Conservation (phyloP, 805 yeast genomes). For the Candida quercuum region DNA sequence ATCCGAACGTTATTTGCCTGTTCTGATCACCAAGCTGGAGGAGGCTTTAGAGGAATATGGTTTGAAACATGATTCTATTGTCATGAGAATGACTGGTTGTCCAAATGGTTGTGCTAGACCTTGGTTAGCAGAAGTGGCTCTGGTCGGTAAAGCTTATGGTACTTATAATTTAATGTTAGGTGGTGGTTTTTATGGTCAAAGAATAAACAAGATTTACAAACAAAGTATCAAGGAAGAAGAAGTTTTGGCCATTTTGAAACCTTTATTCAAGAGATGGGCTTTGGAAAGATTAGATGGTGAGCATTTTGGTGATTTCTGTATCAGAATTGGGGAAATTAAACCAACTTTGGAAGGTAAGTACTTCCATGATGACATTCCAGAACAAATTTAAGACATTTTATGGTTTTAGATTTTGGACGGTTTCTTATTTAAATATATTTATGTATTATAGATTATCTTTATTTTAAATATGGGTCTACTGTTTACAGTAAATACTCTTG, state of each 20-base stretch:
- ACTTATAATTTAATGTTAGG: slow-evolving; percentile 93
- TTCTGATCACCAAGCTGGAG: slow-evolving; percentile 75
- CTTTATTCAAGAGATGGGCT: slow-evolving; percentile 92
- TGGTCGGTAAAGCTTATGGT: slow-evolving; percentile 92
- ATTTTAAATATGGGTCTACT: no score
- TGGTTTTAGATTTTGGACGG: background rate
- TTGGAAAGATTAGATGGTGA: slow-evolving; percentile 86
- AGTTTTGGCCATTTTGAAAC: slow-evolving; percentile 68
- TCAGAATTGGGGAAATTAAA: slow-evolving; percentile 81
- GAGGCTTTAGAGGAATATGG: slow-evolving; percentile 87
- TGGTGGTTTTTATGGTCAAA: slow-evolving; percentile 92
- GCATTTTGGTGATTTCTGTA: slow-evolving; percentile 90
- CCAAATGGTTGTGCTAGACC: slow-evolving; percentile 99
- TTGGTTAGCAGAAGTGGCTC: slow-evolving; percentile 94
- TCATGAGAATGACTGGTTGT: slow-evolving; percentile 98
- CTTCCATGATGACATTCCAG: slow-evolving; percentile 92
- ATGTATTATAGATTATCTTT: background rate
- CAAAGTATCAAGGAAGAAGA: slow-evolving; percentile 90
- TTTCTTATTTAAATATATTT: background rate
- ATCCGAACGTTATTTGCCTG: slow-evolving; percentile 85
- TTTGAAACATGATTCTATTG: slow-evolving; percentile 87
- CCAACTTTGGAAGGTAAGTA: slow-evolving; percentile 87
- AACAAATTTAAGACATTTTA: slow-evolving; percentile 25
- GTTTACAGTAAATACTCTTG: no score
- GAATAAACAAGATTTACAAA: slow-evolving; percentile 84